Evolutionary conservation across 805 yeast species (phyloP).

Genomic region (Candida glaebosa): DNA sequence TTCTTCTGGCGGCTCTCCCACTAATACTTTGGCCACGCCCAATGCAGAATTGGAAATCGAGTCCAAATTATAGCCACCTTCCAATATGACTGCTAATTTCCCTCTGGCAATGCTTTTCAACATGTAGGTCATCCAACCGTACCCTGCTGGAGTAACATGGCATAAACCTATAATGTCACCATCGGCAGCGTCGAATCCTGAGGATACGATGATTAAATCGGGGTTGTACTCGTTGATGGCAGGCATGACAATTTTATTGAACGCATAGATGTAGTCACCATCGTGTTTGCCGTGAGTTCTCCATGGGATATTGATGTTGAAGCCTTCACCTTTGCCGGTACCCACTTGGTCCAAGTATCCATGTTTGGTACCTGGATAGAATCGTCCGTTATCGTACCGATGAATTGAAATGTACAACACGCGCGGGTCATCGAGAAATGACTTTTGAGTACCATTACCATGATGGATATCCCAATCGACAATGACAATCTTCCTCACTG

Average conservation of each 20-base stretch:
- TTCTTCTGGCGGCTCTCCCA: conserved; percentile 94
- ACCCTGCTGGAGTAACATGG: conserved; percentile 92
- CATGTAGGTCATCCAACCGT: conserved; percentile 94
- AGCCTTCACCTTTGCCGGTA: conserved; percentile 82
- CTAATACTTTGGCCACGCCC: conserved; percentile 83
- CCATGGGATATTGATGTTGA: conserved; percentile 91
- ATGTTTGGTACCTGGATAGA: conserved; percentile 89
- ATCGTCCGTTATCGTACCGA: conserved; percentile 86
- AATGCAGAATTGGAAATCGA: conserved; percentile 87
- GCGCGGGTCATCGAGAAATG: conserved; percentile 83
- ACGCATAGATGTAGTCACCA: conserved; percentile 92
- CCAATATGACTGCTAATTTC: conserved; percentile 81
- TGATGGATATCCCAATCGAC: conserved; percentile 99
- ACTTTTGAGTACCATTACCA: conserved; percentile 97
- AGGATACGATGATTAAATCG: conserved; percentile 85
- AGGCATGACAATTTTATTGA: conserved; percentile 81
- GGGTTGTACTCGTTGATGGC: conserved; percentile 86
- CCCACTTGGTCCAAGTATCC: conserved; percentile 84
- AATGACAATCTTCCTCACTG: conserved; percentile 77
- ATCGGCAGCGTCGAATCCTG: conserved; percentile 98
- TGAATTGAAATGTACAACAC: conserved; percentile 90
- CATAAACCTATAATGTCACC: conserved; percentile 98
- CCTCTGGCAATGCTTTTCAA: conserved; percentile 86
- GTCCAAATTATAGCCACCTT: conserved; percentile 95
- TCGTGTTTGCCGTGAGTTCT: conserved; percentile 87